Base-by-base conservation (phyloP, 2,329 filamentous ascomycete genomes). In the Colletotrichum simmondsii region DNA sequence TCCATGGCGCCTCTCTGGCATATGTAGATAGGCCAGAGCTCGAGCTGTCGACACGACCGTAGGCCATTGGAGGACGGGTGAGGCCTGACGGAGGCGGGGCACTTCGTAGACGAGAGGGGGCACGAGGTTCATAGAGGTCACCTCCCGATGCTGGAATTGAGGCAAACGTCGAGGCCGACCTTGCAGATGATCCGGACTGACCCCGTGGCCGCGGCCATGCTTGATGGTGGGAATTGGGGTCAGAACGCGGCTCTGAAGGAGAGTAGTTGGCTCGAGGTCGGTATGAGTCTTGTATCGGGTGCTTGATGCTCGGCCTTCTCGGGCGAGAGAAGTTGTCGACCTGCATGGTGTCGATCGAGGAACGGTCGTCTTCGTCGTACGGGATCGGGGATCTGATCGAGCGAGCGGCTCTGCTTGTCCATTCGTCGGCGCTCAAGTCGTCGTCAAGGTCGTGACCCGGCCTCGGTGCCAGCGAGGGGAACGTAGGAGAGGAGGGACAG, bases 261-360 rank as follows among this genome's bases (percentile, higher is more conserved):
- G 78, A 75, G 61, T 73, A 76, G 26, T 78, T 75, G 32, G 77
- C 77, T 32, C 79, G 80, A 49, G 79, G 75, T 58, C 79, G 81
- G 72, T 77, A 74, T 57, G 78, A 75, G 37, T 85, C 84, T 61
- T 79, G 76, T 57, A 80, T 78, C 64, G 83, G 78, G 73, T 86
- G 86, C 68, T 84, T 84, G 72, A 88, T 83, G 78, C 89, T 90
- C 52, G 84, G 81, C 73, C 89, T 89, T 70, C 89, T 84, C 54
- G 89, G 89, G 52, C 89, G 85, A n/a, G 89, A 91, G 78, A 91
- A 91, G 79, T 91, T 91, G 76, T 87, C 86, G 58, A 89, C 67
- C 70, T 72, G 74, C 65, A 74, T 74, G 26, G 74, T 73, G 32
- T 75, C 72, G 24, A 71, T 69, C 37, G 72, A 74, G 57, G 65